Percentiles rank a stretch among this genome's conserved stretches.
These are phyloP conservation scores for Boechera stricta DNA, from an alignment of 345 rosid species.

Conservation along the genomic window DNA sequence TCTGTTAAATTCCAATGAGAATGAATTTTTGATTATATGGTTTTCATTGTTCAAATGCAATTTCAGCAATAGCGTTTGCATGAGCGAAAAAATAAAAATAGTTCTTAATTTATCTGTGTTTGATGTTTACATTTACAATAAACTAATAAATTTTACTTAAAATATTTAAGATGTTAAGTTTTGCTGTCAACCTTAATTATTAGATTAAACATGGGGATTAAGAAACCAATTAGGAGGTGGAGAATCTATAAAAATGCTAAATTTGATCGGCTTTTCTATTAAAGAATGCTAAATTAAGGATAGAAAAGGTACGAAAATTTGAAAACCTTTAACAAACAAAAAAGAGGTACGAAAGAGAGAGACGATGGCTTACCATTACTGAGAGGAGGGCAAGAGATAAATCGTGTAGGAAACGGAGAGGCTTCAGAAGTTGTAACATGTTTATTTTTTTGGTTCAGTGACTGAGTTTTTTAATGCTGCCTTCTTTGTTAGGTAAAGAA, in stretches of 20 bases:
- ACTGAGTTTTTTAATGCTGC: not conserved
- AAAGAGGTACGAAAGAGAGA: not conserved
- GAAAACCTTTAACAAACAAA: no score
- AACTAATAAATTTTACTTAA: not conserved
- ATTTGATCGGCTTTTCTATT: no score
- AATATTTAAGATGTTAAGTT: no score
- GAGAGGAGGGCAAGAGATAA: not conserved
- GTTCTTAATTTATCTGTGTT: not conserved
- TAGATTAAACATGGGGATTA: not conserved
- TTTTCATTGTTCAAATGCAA: no score
- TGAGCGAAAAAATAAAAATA: no score
- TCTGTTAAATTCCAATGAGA: not conserved
- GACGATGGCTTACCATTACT: not conserved
- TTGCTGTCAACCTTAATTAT: not conserved
- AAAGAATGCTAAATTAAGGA: not conserved
- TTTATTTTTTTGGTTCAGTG: not conserved
- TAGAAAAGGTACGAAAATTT: no score
- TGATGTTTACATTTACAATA: not conserved
- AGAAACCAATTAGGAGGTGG: not conserved
- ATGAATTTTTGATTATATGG: no score
- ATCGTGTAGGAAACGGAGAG: conserved; percentile 12
- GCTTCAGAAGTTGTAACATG: conserved; percentile 29
- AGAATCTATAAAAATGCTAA: not conserved
- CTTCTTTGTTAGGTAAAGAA: not conserved
- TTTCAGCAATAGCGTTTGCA: no score